Percentiles rank a stretch among this genome's conserved stretches.
phyloP scores from a whole-genome alignment of 495 filamentous ascomycete species.

The Annulohypoxylon moriforme region DNA sequence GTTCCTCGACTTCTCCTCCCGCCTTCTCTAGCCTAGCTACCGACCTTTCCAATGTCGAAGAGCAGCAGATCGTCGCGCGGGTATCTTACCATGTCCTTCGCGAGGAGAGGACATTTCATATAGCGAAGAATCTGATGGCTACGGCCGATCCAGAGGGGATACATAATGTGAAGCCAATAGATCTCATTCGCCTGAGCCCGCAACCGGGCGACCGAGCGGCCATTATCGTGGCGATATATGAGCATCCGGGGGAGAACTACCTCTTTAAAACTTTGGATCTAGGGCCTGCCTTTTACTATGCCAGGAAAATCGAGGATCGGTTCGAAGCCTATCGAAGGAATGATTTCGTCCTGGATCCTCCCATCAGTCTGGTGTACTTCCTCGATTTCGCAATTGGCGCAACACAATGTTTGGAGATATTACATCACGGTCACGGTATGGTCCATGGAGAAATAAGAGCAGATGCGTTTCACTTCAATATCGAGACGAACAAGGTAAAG shows the following conservation, averaged over 20 bases:
- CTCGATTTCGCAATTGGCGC: slow-evolving; percentile 91
- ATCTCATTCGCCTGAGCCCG: slow-evolving; percentile 72
- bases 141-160: slow-evolving; percentile 77
- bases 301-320: slow-evolving; percentile 60
- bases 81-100: slow-evolving; percentile 82
- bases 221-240: slow-evolving; percentile 79
- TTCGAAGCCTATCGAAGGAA: slow-evolving; percentile 54
- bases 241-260: slow-evolving; percentile 79
- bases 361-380: slow-evolving; percentile 76
- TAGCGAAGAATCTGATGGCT: slow-evolving; percentile 74
- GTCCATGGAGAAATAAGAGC: slow-evolving; percentile 89
- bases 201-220: slow-evolving; percentile 71
- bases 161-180: slow-evolving; percentile 80
- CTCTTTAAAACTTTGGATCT: slow-evolving; percentile 76
- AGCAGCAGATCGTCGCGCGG: slow-evolving; percentile 72
- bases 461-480: slow-evolving; percentile 87
- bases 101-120: slow-evolving; percentile 86
- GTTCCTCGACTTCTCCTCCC: slow-evolving; percentile 50
- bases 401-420: slow-evolving; percentile 82
- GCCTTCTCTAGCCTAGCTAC: slow-evolving; percentile 38
- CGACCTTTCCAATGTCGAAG: slow-evolving; percentile 55
- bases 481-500: slow-evolving; percentile 74
- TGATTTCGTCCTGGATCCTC: slow-evolving; percentile 62
- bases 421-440: slow-evolving; percentile 84
- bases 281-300: slow-evolving; percentile 77